phyloP scores from a whole-genome alignment of 805 yeast species.

The Candida xiaguanensis region DNA sequence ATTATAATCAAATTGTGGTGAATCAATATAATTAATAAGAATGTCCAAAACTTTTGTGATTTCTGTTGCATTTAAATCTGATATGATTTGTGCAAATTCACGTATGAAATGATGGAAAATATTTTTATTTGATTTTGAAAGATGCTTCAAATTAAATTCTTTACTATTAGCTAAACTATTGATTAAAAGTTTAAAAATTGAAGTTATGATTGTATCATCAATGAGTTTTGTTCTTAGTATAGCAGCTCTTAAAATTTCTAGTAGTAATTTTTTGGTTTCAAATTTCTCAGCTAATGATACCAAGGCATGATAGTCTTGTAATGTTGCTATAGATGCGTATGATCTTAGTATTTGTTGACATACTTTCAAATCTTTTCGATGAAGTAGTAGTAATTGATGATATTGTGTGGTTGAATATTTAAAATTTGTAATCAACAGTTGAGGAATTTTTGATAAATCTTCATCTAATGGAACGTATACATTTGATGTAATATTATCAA shows the following conservation, averaged over 20 bases:
- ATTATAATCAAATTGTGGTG: constrained; percentile 1
- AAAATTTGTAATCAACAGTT: neutral
- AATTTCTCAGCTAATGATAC: neutral
- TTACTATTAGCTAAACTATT: neutral
- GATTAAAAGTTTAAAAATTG: constrained; percentile 4
- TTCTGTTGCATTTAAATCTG: constrained; percentile 17
- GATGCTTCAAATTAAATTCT: neutral
- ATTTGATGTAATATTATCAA: neutral
- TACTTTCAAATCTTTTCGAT: neutral
- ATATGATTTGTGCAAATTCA: constrained; percentile 26
- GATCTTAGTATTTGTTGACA: neutral
- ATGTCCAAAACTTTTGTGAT: constrained; percentile 13
- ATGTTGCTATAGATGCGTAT: neutral
- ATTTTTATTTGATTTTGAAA: neutral
- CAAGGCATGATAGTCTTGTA: neutral
- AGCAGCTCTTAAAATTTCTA: constrained; percentile 10
- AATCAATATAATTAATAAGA: neutral
- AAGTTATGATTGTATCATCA: constrained; percentile 4
- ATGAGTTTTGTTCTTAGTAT: constrained; percentile 2
- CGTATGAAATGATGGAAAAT: constrained; percentile 23
- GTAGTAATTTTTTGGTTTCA: constrained; percentile 2
- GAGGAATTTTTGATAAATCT: neutral
- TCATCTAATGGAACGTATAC: neutral
- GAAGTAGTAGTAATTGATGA: neutral
- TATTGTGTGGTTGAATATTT: neutral